Evolutionary conservation across 176 grass and related monocot genomes (phyloP).

Genomic region (Oryza longistaminata): DNA sequence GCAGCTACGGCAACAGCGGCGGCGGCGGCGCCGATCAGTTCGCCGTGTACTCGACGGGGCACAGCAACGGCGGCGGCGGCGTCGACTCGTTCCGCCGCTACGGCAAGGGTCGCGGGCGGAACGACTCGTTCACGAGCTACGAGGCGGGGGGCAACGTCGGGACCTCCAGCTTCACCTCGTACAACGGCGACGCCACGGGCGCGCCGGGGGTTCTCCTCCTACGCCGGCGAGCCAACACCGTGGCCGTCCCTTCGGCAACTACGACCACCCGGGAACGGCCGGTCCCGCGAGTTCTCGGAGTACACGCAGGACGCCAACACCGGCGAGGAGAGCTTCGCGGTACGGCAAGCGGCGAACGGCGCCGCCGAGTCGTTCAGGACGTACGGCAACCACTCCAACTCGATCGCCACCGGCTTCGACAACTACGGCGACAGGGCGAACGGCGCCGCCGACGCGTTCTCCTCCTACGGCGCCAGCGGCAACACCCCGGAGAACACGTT

Average conservation of each 20-base stretch:
- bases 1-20: conserved; percentile 55
- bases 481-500: conserved; percentile 56
- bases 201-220: conserved; percentile 42
- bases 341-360: conserved; percentile 48
- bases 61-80: conserved; percentile 23
- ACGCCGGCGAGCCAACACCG: conserved; percentile 45
- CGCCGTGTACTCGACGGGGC: conserved; percentile 35
- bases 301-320: conserved; percentile 62
- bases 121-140: conserved; percentile 60
- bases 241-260: conserved; percentile 40
- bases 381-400: conserved; percentile 60
- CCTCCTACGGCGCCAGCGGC: conserved; percentile 37
- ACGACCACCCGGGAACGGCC: conserved; percentile 50
- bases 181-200: conserved; percentile 41
- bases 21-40: conserved; percentile 46
- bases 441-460: conserved; percentile 47
- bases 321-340: conserved; percentile 46
- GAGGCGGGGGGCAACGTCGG: conserved; percentile 43
- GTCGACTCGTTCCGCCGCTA: conserved; percentile 55
- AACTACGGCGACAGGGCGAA: conserved; percentile 57
- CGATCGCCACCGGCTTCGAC: conserved; percentile 41
- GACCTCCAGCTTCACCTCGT: conserved; percentile 54
- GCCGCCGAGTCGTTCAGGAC: conserved; percentile 37
- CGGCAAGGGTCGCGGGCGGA: conserved; percentile 38
- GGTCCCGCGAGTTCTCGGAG: conserved; percentile 30